Evolutionary conservation across 2,329 filamentous ascomycete species (phyloP), one percentile per base, ranked within the genome.

Genomic region (Diaporthe citrichinensis): DNA sequence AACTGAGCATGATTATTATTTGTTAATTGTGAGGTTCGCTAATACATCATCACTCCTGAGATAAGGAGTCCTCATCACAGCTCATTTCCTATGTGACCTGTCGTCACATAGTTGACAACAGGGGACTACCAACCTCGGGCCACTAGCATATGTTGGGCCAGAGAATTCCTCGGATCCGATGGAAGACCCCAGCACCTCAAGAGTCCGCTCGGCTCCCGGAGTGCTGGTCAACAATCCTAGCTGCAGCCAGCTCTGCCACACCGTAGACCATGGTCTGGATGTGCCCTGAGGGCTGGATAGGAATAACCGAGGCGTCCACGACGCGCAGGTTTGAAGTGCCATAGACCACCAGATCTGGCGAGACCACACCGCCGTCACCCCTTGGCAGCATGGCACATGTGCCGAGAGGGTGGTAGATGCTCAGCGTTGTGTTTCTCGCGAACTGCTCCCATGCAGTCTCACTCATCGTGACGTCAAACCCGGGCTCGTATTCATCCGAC

Each of bases 301-400:
- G 72, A 8, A 71, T 36, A 9, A 76, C 36, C 31, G 72, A 74
- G 14, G 65, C 73, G 46, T 76, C 75, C 17, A 72, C 75, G 3
- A 76, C 39, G 14, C 75, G 44, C 51, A 76, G 44, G 31, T 74
- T 76, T 5, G 34, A 59, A 25, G 75, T 75, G 12, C 72, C 72
- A 59, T 76, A 76, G 34, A 76, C 75, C 39, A 58, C 57, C 49
- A 76, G 51, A 28, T 74, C 51, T 67, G 46, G 65, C 28, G 67
- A 68, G 41, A 76, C 75, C 25, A 75, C 75, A 20, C 72, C 75
- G 20, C 72, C 67, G 14, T 76, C 57, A 8, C 4, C 73, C 25
- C 31, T 73, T 46, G 73, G 75, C 58, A 76, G 39, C 75, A 75
- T 71, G n/a, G 59, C 65, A 34, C 75, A 75, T 2, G 71, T 73